Base-by-base conservation (phyloP, 106 monocot genomes). In the Acorus calamus region DNA sequence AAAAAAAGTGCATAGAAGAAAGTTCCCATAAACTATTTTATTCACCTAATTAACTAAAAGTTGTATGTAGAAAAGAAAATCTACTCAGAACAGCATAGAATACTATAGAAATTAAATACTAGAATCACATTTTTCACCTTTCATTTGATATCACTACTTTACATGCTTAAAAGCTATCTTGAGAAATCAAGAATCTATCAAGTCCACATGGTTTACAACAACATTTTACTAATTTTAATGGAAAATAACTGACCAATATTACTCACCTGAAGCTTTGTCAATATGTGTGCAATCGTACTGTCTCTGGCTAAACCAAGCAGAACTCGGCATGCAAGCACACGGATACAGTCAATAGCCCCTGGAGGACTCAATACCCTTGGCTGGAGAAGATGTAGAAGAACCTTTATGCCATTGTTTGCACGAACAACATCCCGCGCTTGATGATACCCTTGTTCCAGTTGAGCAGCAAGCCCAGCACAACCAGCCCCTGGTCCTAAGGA, bases 341-440 rank as follows among this genome's bases (percentile, higher is more conserved):
- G 77, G 43, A 96, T 71, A 56, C 81, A 78, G 56, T 96, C 96
- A 60, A 96, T 70, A 68, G 84, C 69, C 12, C 71, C 82, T 44
- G 90, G 90, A 53, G 91, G 87, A 14, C 82, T 85, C 56, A 85
- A 78, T 87, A 96, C 80, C 11, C 96, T 63, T 60, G 96, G 86
- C 63, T 83, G 76, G 43, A 96, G 90, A 76, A 96, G 82, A 77
- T 96, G 84, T 63, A 96, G 69, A 10, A 96, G 78, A 68, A 96
- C 87, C 67, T 96, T 96, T 64, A 96, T 96, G 8, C 96, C 96
- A 74, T 96, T 96, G 70, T 96, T 91, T 7, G 91, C 80, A 57
- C 96, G 87, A 48, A 96, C 96, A 68, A 85, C 82, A 71, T 91
- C 83, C 57, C 96, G 79, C 72, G 96, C 96, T 60, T 91, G 87